phyloP scores from a whole-genome alignment of 805 yeast genomes.

The Saccharomycopsis sp. region DNA sequence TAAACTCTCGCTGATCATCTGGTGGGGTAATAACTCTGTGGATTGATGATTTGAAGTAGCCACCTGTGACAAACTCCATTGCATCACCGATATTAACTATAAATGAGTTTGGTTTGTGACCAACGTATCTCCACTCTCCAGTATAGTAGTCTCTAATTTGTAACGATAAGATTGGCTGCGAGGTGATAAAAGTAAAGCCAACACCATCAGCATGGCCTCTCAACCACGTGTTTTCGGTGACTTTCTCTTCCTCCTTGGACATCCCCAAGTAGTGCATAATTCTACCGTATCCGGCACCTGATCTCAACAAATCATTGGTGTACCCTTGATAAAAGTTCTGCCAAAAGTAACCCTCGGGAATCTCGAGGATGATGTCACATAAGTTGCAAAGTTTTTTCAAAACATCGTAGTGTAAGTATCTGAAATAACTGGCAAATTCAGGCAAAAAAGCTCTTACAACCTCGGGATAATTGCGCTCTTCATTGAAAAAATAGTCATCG shows the following conservation, averaged over 20 bases:
- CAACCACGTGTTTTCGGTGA: conserved; percentile 35
- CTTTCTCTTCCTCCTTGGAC: conserved; percentile 26
- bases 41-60: conserved; percentile 39
- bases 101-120: conserved; percentile 31
- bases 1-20: conserved; percentile 30
- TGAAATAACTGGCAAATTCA: conserved; percentile 36
- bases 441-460: conserved; percentile 31
- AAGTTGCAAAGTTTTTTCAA: conserved; percentile 32
- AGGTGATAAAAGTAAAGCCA: conserved; percentile 34
- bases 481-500: conserved; percentile 7
- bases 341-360: conserved; percentile 40
- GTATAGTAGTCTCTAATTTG: conserved; percentile 32
- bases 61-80: conserved; percentile 37
- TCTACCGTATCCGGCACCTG: conserved; percentile 36
- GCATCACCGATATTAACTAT: conserved; percentile 38
- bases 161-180: conserved; percentile 35
- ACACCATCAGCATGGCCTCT: conserved; percentile 41
- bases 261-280: conserved; percentile 33
- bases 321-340: conserved; percentile 30
- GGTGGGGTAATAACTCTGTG: conserved; percentile 44
- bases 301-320: conserved; percentile 28
- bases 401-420: conserved; percentile 32
- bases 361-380: conserved; percentile 38
- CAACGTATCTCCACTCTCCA: conserved; percentile 32
- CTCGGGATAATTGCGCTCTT: conserved; percentile 32